A percentile compares a stretch with the other conserved stretches of the same genome.
phyloP scores from a whole-genome alignment of 2,329 filamentous ascomycete species.

The Cordyceps cateniannulata region DNA sequence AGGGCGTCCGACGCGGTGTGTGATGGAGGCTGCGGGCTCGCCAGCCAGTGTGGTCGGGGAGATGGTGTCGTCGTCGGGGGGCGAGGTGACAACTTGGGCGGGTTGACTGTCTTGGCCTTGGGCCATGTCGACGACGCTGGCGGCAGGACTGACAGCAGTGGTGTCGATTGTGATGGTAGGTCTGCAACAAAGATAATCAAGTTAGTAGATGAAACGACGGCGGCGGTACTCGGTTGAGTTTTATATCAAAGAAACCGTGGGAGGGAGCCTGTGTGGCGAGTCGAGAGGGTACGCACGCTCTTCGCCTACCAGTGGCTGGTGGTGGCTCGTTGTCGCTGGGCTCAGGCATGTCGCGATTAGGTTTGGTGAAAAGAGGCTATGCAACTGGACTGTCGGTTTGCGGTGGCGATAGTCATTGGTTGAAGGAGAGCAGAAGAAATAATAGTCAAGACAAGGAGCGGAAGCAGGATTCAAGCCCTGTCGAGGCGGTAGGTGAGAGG shows the following conservation, averaged over 20 bases:
- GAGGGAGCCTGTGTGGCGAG: constrained; percentile 9
- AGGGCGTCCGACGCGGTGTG: constrained; percentile 20
- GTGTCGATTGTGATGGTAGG: constrained; percentile 52
- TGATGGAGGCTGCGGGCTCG: constrained; percentile 20
- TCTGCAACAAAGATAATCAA: constrained; percentile 22
- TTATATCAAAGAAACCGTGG: constrained; percentile 1
- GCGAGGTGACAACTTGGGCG: constrained; percentile 25
- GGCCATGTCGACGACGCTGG: constrained; percentile 23
- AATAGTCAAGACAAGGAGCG: background rate
- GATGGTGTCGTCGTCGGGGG: constrained; percentile 34
- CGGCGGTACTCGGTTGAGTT: background rate
- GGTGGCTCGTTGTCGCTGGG: constrained; percentile 16
- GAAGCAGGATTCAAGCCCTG: background rate
- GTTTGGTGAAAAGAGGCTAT: constrained; percentile 10
- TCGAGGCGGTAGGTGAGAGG: background rate
- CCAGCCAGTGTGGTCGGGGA: constrained; percentile 34
- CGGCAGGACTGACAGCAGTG: constrained; percentile 31
- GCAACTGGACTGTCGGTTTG: background rate
- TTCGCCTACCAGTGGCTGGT: constrained; percentile 22
- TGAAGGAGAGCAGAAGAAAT: background rate
- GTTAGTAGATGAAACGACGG: background rate
- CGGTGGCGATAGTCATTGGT: constrained; percentile 5
- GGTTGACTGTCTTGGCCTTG: constrained; percentile 19
- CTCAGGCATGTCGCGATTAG: constrained; percentile 18
- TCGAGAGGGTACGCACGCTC: constrained; percentile 30